Evolutionary conservation across 2,329 filamentous ascomycete species (phyloP).

Genomic region (Ceratocystis papillata): DNA sequence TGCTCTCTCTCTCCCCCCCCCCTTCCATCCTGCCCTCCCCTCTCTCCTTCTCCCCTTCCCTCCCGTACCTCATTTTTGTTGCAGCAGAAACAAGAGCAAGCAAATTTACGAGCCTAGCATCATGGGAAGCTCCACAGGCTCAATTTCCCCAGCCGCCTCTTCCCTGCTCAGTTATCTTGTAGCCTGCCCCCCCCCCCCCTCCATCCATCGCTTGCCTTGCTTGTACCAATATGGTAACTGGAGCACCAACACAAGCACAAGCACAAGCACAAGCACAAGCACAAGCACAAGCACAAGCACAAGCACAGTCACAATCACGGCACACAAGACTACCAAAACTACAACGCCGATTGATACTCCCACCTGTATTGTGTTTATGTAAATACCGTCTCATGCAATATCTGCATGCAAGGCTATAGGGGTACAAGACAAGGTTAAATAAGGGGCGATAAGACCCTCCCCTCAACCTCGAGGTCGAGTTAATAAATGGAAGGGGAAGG

Average conservation of each 20-base stretch:
- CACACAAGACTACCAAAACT: too few relatives aligned
- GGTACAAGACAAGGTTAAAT: constrained; percentile 9
- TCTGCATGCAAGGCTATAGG: not conserved
- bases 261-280: too few relatives aligned
- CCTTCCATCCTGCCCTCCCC: not conserved
- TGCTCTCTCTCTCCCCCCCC: too few relatives aligned
- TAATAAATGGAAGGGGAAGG: constrained; percentile 1
- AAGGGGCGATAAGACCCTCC: constrained; percentile 9
- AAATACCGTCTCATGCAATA: not conserved
- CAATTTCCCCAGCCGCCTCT: not conserved
- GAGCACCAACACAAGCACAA: not conserved
- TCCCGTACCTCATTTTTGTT: not conserved
- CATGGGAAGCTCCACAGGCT: not conserved
- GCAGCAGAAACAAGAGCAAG: not conserved
- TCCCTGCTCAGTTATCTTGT: not conserved
- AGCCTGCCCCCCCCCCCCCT: too few relatives aligned
- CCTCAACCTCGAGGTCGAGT: not conserved
- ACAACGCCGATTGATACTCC: too few relatives aligned
- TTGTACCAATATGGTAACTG: not conserved
- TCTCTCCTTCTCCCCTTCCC: not conserved
- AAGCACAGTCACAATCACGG: too few relatives aligned
- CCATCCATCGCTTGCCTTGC: not conserved
- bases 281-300: too few relatives aligned
- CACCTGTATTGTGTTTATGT: too few relatives aligned
- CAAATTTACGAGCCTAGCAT: not conserved